A percentile compares a stretch with the other conserved stretches of the same genome.
These are phyloP conservation scores for Fusarium tjaetaba DNA, from an alignment of 2,329 filamentous ascomycete genomes.

Conservation along the genomic window DNA sequence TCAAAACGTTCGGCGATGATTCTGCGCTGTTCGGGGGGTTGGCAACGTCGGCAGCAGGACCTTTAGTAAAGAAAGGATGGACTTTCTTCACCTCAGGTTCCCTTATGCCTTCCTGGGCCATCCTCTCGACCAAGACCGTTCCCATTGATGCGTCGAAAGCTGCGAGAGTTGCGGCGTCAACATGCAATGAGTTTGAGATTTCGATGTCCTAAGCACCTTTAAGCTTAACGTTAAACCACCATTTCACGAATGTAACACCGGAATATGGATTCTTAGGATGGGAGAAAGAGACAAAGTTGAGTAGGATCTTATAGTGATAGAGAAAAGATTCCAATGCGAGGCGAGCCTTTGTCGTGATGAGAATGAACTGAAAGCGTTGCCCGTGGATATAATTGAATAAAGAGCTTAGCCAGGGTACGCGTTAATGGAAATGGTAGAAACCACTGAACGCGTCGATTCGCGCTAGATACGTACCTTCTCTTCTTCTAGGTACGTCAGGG, in stretches of 20 bases:
- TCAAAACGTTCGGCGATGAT: neutral
- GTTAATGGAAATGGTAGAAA: constrained; percentile 41
- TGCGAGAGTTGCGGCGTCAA: constrained; percentile 4
- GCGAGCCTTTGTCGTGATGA: constrained; percentile 9
- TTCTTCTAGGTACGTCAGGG: constrained; percentile 33
- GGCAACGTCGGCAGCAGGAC: constrained; percentile 18
- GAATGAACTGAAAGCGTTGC: constrained; percentile 25
- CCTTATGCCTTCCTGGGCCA: constrained; percentile 54
- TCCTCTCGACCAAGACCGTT: constrained; percentile 54
- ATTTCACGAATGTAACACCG: constrained; percentile 15
- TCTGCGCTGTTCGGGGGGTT: neutral
- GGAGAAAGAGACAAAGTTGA: neutral
- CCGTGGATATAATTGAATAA: constrained; percentile 15
- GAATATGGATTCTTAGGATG: neutral
- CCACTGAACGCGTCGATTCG: constrained; percentile 37
- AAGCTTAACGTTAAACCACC: constrained; percentile 26
- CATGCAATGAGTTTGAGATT: neutral
- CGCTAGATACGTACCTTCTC: constrained; percentile 35
- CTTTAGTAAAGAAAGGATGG: constrained; percentile 64
- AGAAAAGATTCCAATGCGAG: neutral
- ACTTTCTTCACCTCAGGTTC: constrained; percentile 56
- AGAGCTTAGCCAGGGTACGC: constrained; percentile 35
- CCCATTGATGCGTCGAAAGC: constrained; percentile 51
- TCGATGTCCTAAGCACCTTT: constrained; percentile 17
- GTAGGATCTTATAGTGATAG: neutral